Evolutionary conservation across 1,284 basidiomycete species (phyloP).

Genomic region (Microbotryum scabiosae): DNA sequence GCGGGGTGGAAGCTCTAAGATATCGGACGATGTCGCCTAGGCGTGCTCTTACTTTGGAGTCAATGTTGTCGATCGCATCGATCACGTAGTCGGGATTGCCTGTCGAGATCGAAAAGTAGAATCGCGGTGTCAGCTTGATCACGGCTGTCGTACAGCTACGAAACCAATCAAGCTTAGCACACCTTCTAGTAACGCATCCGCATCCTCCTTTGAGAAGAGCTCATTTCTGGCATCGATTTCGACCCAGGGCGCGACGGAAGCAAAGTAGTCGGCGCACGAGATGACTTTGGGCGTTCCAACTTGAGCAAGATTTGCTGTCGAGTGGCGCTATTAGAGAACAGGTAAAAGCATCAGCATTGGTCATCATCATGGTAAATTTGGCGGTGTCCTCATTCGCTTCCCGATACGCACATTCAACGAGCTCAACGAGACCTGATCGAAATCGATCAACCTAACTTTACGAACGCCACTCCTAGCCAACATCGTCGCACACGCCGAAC

Average conservation of each 20-base stretch:
- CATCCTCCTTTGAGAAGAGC: conserved; percentile 64
- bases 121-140: conserved; percentile 5
- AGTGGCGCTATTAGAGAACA: conserved; percentile 54
- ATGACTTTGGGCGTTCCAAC: conserved; percentile 91
- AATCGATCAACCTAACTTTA: conserved; percentile 51
- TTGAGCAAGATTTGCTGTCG: conserved; percentile 79
- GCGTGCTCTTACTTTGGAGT: conserved; percentile 56
- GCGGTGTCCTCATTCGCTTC: too few relatives aligned
- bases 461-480: conserved; percentile 56
- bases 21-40: too few relatives aligned
- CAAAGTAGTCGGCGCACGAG: conserved; percentile 65
- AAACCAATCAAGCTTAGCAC: conserved; percentile 36
- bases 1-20: too few relatives aligned
- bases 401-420: conserved; percentile 60
- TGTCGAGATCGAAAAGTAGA: conserved; percentile 3
- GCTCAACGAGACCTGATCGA: conserved; percentile 86
- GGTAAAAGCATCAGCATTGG: not conserved
- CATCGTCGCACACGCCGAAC: conserved; percentile 79
- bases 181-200: conserved; percentile 57
- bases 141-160: conserved; percentile 28
- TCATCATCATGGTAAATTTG: too few relatives aligned
- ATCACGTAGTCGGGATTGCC: conserved; percentile 18
- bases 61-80: conserved; percentile 95
- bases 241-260: conserved; percentile 58
- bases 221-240: conserved; percentile 74